A percentile compares a stretch with the other conserved stretches of the same genome.
Conservation (phyloP, 2,329 filamentous ascomycete species). For the Alternaria sp. region DNA sequence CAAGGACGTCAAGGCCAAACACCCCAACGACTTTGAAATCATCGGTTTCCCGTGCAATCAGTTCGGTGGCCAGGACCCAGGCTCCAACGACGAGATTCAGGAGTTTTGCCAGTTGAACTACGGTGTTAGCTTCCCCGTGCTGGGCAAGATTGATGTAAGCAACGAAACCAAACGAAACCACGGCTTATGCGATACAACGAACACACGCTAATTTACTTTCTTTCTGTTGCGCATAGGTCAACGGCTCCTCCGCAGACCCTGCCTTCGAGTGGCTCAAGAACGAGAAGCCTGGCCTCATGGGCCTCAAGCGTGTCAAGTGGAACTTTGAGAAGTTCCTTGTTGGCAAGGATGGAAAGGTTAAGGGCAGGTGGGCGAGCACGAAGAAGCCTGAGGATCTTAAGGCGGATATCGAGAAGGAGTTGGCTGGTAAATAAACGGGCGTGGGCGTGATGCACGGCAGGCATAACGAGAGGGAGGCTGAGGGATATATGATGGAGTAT, state of each 20-base stretch:
- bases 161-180: background rate
- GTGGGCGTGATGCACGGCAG: background rate
- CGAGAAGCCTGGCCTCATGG: conserved; percentile 80
- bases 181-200: background rate
- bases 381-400: conserved; percentile 85
- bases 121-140: conserved; percentile 87
- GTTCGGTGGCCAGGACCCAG: conserved; percentile 90
- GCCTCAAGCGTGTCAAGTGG: conserved; percentile 94
- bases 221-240: conserved; percentile 50
- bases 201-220: background rate
- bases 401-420: conserved; percentile 75
- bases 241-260: conserved; percentile 80
- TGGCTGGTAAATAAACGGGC: conserved; percentile 44
- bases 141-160: conserved; percentile 85
- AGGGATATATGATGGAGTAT: background rate
- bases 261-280: conserved; percentile 77
- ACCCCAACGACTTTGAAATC: conserved; percentile 81
- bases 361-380: conserved; percentile 83
- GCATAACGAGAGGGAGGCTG: no score
- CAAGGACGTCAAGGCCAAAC: conserved; percentile 71
- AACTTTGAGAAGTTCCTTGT: conserved; percentile 99
- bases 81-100: conserved; percentile 67
- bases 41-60: conserved; percentile 99
- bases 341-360: conserved; percentile 82
- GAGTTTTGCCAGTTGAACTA: conserved; percentile 90